Evolutionary conservation across 176 grass and related monocot species (phyloP), one percentile per base, ranked within the genome.

Genomic region (Alopecurus myosuroides): DNA sequence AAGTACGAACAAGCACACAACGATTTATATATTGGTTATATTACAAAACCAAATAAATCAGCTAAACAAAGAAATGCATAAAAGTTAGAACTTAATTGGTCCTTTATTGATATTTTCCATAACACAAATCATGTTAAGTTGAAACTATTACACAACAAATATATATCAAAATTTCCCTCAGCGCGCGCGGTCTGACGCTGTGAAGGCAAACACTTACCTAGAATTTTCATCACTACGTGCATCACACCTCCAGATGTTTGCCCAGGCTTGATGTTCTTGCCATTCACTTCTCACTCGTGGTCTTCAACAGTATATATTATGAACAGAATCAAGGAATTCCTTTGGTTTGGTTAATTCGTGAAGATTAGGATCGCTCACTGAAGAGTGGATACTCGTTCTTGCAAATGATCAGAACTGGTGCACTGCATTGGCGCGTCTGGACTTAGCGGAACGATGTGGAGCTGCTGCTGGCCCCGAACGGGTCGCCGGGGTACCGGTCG

Each of bases 401-500:
- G 66, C 66, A 52, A 22, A 2, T 48, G 35, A 48, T 72, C 29
- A 26, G 4, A 40, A 68, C 20, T 11, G 71, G 74, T 68, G 48
- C 39, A 22, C 52, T 61, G 42, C 40, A 11, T 51, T 77, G 58
- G 41, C 1, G 33, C 57, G 37, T 30, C 29, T 72, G 4, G 68
- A 49, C 57, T 76, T 3, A 90, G 75, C 84, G 85, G 76, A 81
- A 91, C 13, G 89, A 87, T 1, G 85, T 73, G 0, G 80, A 92
- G 57, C 40, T 44, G n/a, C n/a, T n/a, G 37, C 86, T 48, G 17
- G 84, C 65, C 25, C 81, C 85, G 64, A 80, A 89, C 26, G 79
- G 28, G 81, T 94, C 85, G 34, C 86, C 77, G 73, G 84, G 77
- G 77, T 88, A 87, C 65, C 89, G 88, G 48, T 94, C 92, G 53